These are phyloP conservation scores for Petunia hybrid DNA, from an alignment of 305 asterid species.

Conservation along the genomic window DNA sequence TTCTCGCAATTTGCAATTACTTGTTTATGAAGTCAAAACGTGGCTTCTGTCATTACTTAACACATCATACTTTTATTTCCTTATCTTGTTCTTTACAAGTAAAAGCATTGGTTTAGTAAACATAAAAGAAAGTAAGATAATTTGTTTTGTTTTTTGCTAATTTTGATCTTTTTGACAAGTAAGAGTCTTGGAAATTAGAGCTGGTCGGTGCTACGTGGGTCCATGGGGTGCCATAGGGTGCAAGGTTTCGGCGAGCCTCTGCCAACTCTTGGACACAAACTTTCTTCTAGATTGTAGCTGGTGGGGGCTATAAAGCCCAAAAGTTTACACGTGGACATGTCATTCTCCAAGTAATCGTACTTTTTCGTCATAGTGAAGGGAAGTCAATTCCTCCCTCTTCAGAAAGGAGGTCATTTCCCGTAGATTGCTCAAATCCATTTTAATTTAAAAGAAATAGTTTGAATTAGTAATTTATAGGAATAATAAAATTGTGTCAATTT, in stretches of 20 bases:
- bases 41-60: constrained; percentile 16
- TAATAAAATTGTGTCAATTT: too few relatives aligned
- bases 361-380: too few relatives aligned
- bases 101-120: neutral
- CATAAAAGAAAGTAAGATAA: neutral
- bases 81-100: neutral
- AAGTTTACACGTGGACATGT: neutral
- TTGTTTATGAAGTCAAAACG: constrained; percentile 21
- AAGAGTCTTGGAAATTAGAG: neutral
- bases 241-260: neutral
- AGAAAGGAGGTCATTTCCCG: too few relatives aligned
- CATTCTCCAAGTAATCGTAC: too few relatives aligned
- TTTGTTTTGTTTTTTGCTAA: neutral
- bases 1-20: neutral
- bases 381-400: too few relatives aligned
- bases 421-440: too few relatives aligned
- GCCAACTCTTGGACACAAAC: neutral
- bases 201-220: constrained; percentile 32
- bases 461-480: too few relatives aligned
- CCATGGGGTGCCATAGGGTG: neutral
- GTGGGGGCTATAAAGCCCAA: neutral
- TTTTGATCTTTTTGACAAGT: neutral
- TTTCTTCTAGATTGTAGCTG: neutral
- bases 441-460: too few relatives aligned
- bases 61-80: neutral